These are phyloP conservation scores for Boletus subcaerulescens DNA, from an alignment of 768 basidiomycete species.

Conservation along the genomic window DNA sequence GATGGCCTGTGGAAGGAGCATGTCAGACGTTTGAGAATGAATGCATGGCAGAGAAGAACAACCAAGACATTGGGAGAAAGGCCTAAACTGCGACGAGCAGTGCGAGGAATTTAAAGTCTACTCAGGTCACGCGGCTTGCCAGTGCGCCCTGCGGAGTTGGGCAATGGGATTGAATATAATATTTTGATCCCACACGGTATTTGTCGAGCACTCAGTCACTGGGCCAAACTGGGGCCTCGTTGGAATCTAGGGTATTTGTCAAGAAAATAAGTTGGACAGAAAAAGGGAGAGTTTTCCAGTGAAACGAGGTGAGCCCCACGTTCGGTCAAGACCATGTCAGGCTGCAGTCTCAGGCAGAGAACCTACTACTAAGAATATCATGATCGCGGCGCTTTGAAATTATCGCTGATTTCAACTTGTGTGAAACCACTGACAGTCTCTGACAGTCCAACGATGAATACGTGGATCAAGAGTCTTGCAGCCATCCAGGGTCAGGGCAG, in stretches of 20 bases:
- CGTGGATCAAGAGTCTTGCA: slow-evolving; percentile 7
- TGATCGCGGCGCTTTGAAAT: too few relatives aligned
- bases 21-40: background rate
- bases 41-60: background rate
- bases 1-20: slow-evolving; percentile 1
- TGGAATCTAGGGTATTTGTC: too few relatives aligned
- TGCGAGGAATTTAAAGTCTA: background rate
- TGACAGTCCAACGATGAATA: slow-evolving; percentile 2
- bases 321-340: too few relatives aligned
- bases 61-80: slow-evolving; percentile 12
- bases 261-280: too few relatives aligned
- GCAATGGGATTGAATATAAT: background rate
- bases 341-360: too few relatives aligned
- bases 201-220: background rate
- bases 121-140: background rate
- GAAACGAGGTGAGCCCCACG: too few relatives aligned
- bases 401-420: too few relatives aligned
- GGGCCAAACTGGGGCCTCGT: too few relatives aligned
- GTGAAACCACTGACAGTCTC: too few relatives aligned
- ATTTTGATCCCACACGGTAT: background rate
- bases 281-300: too few relatives aligned
- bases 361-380: too few relatives aligned
- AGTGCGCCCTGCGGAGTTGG: background rate
- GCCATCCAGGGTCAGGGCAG: background rate
- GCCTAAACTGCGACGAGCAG: background rate